Evolutionary conservation across 805 yeast genomes (phyloP).

Genomic region (Ogataea glucozyma): DNA sequence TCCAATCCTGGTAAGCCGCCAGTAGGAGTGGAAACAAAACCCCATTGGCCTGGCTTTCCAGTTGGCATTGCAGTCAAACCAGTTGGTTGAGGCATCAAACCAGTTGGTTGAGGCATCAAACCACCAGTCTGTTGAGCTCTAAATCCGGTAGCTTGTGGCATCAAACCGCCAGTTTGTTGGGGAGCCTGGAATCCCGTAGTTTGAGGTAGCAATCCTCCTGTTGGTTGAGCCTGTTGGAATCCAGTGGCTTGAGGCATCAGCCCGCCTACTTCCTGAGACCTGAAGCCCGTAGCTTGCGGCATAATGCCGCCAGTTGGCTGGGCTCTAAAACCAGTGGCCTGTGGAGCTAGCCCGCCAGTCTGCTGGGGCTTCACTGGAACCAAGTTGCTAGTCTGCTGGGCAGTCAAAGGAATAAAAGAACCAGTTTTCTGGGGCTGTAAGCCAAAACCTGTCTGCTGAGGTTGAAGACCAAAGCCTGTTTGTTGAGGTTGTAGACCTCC

Average conservation of each 20-base stretch:
- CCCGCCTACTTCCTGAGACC: conserved; percentile 38
- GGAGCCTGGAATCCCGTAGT: conserved; percentile 19
- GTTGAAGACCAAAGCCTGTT: conserved; percentile 35
- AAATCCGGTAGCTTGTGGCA: conserved; percentile 27
- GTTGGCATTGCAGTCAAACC: conserved; percentile 52
- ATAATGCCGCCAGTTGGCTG: conserved; percentile 25
- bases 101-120: conserved; percentile 29
- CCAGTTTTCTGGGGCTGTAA: conserved; percentile 13
- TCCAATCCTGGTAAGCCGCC: conserved; percentile 73
- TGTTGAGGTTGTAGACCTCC: conserved; percentile 8
- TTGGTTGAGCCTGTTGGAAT: conserved; percentile 27
- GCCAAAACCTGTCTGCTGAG: conserved; percentile 7
- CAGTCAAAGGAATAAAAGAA: conserved; percentile 4
- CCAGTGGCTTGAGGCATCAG: conserved; percentile 41
- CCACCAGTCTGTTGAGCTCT: conserved; percentile 40
- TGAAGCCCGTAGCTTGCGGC: conserved; percentile 29
- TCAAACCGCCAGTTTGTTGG: conserved; percentile 39
- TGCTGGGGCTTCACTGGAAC: conserved; percentile 52
- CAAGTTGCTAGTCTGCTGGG: conserved; percentile 6
- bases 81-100: conserved; percentile 43
- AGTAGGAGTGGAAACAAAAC: conserved; percentile 66
- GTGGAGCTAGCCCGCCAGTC: conserved; percentile 65
- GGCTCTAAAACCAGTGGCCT: conserved; percentile 33
- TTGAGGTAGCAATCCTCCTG: conserved; percentile 24
- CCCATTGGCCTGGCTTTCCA: conserved; percentile 81